Evolutionary conservation across 768 basidiomycete genomes (phyloP).

Genomic region (Dictyophora rubrovolvata): DNA sequence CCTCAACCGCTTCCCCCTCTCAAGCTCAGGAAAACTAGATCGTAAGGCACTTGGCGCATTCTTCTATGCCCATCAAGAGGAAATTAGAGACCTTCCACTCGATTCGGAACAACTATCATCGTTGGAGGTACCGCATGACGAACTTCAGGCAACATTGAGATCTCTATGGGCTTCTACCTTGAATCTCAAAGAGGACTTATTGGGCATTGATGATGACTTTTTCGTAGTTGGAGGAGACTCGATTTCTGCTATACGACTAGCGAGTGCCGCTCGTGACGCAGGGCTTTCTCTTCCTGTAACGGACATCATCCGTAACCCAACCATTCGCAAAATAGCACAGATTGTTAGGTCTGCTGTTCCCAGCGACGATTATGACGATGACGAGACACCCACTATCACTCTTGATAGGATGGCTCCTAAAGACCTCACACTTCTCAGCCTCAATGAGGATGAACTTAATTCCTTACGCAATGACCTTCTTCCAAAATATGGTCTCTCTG

Average conservation of each 20-base stretch:
- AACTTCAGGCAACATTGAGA: background rate
- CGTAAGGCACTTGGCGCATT: background rate
- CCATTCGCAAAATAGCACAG: background rate
- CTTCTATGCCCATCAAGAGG: background rate
- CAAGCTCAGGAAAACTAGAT: background rate
- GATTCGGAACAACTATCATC: background rate
- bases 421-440: background rate
- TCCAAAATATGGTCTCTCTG: background rate
- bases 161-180: background rate
- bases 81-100: too few relatives aligned
- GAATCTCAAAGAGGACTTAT: background rate
- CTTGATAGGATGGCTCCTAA: background rate
- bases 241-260: background rate
- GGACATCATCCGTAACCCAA: background rate
- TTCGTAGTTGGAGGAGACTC: background rate
- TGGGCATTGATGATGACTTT: background rate
- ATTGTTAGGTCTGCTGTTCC: background rate
- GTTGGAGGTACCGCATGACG: background rate
- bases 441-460: background rate
- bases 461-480: background rate
- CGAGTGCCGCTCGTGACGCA: background rate
- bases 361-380: background rate
- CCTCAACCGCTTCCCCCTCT: background rate
- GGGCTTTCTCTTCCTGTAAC: background rate
- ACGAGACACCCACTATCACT: background rate